A percentile compares a stretch with the other conserved stretches of the same genome.
Evolutionary conservation across 257 asterid genomes (phyloP).

Genomic region (Solanum verrucosum): DNA sequence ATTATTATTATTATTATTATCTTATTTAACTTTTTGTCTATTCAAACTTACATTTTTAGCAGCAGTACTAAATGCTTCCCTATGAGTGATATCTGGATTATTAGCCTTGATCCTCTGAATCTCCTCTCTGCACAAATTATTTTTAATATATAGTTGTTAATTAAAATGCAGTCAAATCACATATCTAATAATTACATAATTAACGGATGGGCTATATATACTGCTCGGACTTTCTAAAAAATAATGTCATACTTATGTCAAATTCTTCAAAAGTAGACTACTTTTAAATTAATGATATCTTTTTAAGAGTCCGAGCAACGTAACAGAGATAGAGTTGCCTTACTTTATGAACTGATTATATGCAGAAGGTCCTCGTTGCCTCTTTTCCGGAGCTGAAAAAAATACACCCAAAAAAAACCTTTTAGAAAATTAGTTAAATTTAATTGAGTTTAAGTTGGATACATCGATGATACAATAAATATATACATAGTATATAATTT

Average conservation of each 20-base stretch:
- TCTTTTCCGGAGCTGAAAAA: slow-evolving; percentile 79
- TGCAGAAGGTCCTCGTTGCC: slow-evolving; percentile 86
- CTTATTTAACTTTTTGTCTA: not conserved
- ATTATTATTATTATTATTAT: no score
- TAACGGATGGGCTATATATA: not conserved
- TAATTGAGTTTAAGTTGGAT: not conserved
- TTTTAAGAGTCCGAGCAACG: not conserved
- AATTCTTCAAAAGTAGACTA: not conserved
- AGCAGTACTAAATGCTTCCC: slow-evolving; percentile 94
- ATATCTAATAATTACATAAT: not conserved
- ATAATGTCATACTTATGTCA: not conserved
- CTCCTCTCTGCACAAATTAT: slow-evolving; percentile 45
- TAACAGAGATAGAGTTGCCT: not conserved
- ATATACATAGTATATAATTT: not conserved
- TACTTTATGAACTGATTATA: slow-evolving; percentile 92
- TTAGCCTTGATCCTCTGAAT: slow-evolving; percentile 86
- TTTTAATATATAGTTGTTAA: not conserved
- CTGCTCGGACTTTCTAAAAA: not conserved
- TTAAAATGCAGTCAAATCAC: not conserved
- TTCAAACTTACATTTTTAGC: slow-evolving; percentile 61
- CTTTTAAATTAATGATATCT: not conserved
- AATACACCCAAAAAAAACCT: not conserved
- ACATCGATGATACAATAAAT: not conserved
- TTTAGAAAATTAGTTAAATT: not conserved
- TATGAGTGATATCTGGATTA: slow-evolving; percentile 75